Base-by-base conservation (phyloP, 2,329 filamentous ascomycete genomes). In the Cryphonectria carpinicola region DNA sequence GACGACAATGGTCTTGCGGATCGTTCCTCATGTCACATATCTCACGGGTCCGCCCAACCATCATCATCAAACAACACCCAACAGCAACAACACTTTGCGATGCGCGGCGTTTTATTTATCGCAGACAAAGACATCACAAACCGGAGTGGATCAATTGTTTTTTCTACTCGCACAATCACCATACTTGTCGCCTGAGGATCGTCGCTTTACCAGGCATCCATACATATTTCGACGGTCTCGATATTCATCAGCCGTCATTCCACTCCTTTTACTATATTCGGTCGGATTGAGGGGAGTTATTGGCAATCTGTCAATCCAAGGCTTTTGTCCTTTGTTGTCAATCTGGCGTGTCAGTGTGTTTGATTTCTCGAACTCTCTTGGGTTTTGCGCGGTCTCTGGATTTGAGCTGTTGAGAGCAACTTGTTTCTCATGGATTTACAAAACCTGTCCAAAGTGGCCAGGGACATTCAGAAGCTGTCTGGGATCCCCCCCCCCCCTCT, bases 251-350 rank as follows among this genome's bases (percentile, higher is more conserved):
- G 70, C 62, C 70, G 67, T 71, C 67, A 25, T 65, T 54, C 37
- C 70, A 67, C 67, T 71, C 70, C 52, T 71, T 71, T 71, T 71
- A 66, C 37, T 67, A 69, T 70, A 71, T 64, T 67, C 67, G 70
- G 70, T 58, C 49, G 52, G 64, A 58, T 22, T 28, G 28, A 49
- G 39, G 67, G 66, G 71, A 66, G 71, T 72, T 68, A 39, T 70
- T 54, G 68, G 71, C 71, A 68, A 62, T 68, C n/a, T 72, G 68
- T 68, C 46, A 28, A 61, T 63, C 39, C 54, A 46, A 39, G 66
- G 61, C 60, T 72, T 63, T 61, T 58, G 43, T 35, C 43, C 65
- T 68, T 62, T 65, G 46, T 49, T 49, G 66, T 63, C 68, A 66
- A 64, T 58, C 68, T 66, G 67, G 67, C 70, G 68, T 68, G 71